Conservation (phyloP, 768 basidiomycete species). For the Lactarius hatsudake region DNA sequence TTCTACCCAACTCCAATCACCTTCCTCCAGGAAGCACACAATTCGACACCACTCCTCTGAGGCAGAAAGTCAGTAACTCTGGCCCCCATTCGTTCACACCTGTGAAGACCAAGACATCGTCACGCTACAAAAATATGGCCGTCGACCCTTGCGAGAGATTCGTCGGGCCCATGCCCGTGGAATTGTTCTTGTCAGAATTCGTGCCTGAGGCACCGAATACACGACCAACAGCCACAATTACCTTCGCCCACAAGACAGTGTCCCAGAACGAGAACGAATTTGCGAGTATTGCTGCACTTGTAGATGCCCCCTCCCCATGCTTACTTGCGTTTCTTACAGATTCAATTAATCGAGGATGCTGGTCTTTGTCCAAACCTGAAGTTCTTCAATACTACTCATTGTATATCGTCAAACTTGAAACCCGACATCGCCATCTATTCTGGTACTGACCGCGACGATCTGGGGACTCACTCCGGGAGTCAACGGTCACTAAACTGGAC, state of each 20-base stretch:
- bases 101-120: not conserved
- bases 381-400: not conserved
- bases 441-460: not conserved
- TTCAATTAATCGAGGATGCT: not conserved
- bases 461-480: no score
- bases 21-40: no score
- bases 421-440: constrained; percentile 12
- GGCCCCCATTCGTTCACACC: no score
- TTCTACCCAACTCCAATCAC: no score
- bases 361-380: not conserved
- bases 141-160: constrained; percentile 2
- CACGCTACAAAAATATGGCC: constrained; percentile 4
- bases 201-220: not conserved
- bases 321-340: not conserved
- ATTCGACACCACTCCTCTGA: no score
- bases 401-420: not conserved
- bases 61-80: no score
- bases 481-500: no score
- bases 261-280: constrained; percentile 1
- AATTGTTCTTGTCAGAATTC: not conserved
- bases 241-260: not conserved
- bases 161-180: constrained; percentile 5
- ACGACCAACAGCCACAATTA: not conserved
- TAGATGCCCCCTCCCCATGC: not conserved
- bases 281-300: not conserved